Percentiles rank a stretch among this genome's conserved stretches.
Evolutionary conservation across 805 yeast species (phyloP).

Genomic region (Phaffomyces opuntiae): DNA sequence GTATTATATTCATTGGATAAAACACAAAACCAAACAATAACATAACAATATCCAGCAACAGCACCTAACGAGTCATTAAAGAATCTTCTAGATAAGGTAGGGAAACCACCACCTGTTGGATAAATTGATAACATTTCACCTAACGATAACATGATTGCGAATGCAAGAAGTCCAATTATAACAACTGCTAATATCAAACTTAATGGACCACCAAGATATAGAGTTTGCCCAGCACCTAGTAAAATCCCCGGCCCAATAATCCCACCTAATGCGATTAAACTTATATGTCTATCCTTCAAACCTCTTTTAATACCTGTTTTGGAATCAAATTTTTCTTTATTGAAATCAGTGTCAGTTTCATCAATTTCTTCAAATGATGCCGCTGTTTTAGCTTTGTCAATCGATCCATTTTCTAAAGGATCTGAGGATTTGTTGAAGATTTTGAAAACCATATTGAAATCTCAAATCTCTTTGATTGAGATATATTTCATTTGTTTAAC

Average conservation of each 20-base stretch:
- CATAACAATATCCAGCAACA: constrained; percentile 47
- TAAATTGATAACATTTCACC: constrained; percentile 51
- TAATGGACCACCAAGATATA: constrained; percentile 46
- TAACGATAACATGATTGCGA: constrained; percentile 48
- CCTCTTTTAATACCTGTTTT: constrained; percentile 35
- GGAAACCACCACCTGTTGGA: constrained; percentile 42
- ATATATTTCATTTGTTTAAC: too few species aligned
- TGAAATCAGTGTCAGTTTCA: constrained; percentile 4
- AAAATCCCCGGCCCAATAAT: constrained; percentile 57
- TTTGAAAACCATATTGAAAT: not conserved
- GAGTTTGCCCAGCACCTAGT: constrained; percentile 46
- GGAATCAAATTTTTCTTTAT: constrained; percentile 11
- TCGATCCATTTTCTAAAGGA: not conserved
- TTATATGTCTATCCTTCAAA: constrained; percentile 44
- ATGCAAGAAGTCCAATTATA: constrained; percentile 46
- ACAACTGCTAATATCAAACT: constrained; percentile 41
- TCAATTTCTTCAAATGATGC: constrained; percentile 3
- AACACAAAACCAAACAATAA: constrained; percentile 52
- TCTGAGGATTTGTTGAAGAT: not conserved
- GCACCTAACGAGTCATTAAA: constrained; percentile 51
- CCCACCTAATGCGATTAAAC: constrained; percentile 48
- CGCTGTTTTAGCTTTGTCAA: not conserved
- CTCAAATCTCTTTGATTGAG: too few species aligned
- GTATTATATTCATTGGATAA: constrained; percentile 52
- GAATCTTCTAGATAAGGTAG: constrained; percentile 44